phyloP scores from a whole-genome alignment of 805 yeast genomes.

The Sugiyamaella floridensis region DNA sequence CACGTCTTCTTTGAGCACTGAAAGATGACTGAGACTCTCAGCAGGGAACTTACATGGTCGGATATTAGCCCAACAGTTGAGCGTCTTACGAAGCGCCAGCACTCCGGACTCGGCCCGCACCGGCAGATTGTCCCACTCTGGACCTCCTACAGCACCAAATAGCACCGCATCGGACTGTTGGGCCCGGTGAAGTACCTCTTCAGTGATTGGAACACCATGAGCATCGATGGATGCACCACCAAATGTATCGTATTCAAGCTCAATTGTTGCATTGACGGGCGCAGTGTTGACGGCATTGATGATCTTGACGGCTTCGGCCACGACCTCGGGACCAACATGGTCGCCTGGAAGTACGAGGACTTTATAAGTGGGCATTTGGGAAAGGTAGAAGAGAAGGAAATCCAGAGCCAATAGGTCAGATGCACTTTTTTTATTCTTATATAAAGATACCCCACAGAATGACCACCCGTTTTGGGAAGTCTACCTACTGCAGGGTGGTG shows the following conservation, averaged over 20 bases:
- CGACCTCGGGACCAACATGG: conserved; percentile 83
- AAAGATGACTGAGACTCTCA: conserved; percentile 67
- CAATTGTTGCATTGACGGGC: conserved; percentile 29
- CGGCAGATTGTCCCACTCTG: conserved; percentile 94
- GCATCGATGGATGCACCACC: conserved; percentile 98
- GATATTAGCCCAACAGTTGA: conserved; percentile 84
- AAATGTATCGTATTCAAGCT: conserved; percentile 73
- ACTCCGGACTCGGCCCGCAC: conserved; percentile 97
- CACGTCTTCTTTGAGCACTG: conserved; percentile 72
- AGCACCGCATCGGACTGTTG: conserved; percentile 83
- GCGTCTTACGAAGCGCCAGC: conserved; percentile 83
- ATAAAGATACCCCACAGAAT: background rate
- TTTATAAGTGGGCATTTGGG: background rate
- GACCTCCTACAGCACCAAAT: conserved; percentile 97
- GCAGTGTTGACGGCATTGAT: conserved; percentile 58
- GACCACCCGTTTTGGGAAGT: background rate
- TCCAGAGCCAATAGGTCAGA: too few relatives aligned
- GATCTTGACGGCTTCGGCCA: conserved; percentile 82
- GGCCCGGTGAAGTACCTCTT: conserved; percentile 69
- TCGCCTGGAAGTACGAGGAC: conserved; percentile 84
- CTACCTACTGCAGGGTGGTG: background rate
- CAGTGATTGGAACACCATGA: conserved; percentile 83
- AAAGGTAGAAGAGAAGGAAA: background rate
- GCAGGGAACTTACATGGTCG: conserved; percentile 88
- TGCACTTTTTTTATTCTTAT: background rate